A percentile compares a stretch with the other conserved stretches of the same genome.
These are phyloP conservation scores for Hypoxylon perforatum DNA, from an alignment of 495 filamentous ascomycete genomes.

Conservation along the genomic window DNA sequence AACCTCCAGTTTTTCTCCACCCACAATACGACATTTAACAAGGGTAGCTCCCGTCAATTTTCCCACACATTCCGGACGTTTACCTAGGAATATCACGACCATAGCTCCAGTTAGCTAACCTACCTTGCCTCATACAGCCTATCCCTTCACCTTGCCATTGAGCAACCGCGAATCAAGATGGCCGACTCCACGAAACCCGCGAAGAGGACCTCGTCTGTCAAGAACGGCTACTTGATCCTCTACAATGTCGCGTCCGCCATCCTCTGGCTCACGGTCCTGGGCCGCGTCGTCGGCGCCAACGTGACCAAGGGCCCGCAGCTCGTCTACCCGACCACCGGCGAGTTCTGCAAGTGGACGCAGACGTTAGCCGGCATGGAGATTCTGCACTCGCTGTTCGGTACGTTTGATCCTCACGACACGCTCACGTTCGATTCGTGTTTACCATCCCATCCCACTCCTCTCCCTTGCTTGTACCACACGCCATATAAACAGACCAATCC, in stretches of 20 bases:
- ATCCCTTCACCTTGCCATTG: slow-evolving; percentile 1
- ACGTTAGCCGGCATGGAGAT: slow-evolving; percentile 85
- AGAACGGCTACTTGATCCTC: slow-evolving; percentile 75
- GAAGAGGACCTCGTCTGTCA: slow-evolving; percentile 49
- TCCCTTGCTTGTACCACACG: background rate
- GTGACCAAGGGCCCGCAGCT: slow-evolving; percentile 38
- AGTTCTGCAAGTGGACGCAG: slow-evolving; percentile 81
- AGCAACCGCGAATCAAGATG: slow-evolving; percentile 25
- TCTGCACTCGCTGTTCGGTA: slow-evolving; percentile 78
- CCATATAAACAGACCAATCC: too few species aligned
- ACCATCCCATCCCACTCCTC: background rate
- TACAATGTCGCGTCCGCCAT: slow-evolving; percentile 84
- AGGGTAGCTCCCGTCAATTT: slow-evolving; percentile 14
- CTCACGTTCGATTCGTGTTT: too few species aligned
- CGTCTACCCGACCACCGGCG: slow-evolving; percentile 64
- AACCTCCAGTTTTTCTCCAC: slow-evolving; percentile 4
- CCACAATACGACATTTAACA: background rate
- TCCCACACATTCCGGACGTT: slow-evolving; percentile 8
- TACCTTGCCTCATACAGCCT: background rate
- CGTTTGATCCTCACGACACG: background rate
- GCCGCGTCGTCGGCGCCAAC: slow-evolving; percentile 59
- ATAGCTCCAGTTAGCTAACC: too few species aligned
- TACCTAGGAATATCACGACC: too few species aligned
- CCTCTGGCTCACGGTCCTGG: slow-evolving; percentile 79
- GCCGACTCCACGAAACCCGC: slow-evolving; percentile 38